These are phyloP conservation scores for Citrus australasica DNA, from an alignment of 345 rosid genomes.

Conservation along the genomic window DNA sequence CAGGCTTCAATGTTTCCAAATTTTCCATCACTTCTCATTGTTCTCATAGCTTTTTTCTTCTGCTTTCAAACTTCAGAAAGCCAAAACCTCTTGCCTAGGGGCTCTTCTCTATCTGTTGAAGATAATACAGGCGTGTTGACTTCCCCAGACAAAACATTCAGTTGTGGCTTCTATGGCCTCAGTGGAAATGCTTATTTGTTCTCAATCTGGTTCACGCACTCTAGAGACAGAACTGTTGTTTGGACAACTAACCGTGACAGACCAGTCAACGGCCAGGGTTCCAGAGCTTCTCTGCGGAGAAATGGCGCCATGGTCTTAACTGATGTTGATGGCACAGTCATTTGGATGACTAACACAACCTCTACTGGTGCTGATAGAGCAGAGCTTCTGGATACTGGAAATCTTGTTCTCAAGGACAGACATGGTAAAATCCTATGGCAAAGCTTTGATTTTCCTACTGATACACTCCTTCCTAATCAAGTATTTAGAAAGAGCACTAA, in stretches of 20 bases:
- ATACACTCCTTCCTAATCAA: constrained; percentile 35
- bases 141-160: constrained; percentile 33
- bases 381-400: constrained; percentile 40
- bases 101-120: constrained; percentile 31
- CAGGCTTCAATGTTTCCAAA: neutral
- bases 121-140: constrained; percentile 16
- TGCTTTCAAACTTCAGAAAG: constrained; percentile 5
- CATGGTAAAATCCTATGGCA: constrained; percentile 28
- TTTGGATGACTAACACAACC: constrained; percentile 34
- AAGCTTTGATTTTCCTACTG: constrained; percentile 28
- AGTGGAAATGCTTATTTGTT: constrained; percentile 42
- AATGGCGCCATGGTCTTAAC: constrained; percentile 34
- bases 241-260: constrained; percentile 46
- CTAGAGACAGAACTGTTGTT: constrained; percentile 28
- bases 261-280: constrained; percentile 41
- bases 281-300: constrained; percentile 25
- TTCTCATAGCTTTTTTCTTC: constrained; percentile 9
- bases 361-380: constrained; percentile 14
- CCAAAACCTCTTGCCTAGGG: constrained; percentile 8
- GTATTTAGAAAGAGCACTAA: constrained; percentile 20
- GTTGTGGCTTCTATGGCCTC: constrained; percentile 37
- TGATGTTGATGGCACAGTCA: constrained; percentile 23
- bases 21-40: neutral
- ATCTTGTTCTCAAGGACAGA: constrained; percentile 30
- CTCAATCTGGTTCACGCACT: constrained; percentile 38